A percentile compares a stretch with the other conserved stretches of the same genome.
Conservation (phyloP, 2,329 filamentous ascomycete genomes). For the Cryphonectria radicalis region DNA sequence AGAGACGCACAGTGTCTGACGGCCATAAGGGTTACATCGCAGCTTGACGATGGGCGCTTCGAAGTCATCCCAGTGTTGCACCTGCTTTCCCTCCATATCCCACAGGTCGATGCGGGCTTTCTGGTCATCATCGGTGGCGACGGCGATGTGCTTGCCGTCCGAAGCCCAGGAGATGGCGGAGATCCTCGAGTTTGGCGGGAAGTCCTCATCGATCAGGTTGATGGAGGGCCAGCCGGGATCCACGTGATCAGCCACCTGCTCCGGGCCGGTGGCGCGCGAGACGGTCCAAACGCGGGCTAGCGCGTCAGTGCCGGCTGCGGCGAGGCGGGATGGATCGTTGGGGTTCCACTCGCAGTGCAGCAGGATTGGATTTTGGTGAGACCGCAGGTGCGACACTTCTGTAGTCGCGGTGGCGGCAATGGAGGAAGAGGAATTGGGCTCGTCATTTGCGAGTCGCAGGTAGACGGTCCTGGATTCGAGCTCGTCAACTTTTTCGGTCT, state of each 20-base stretch:
- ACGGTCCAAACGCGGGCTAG: slow-evolving; percentile 72
- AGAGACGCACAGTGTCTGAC: slow-evolving; percentile 60
- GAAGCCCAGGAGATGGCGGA: slow-evolving; percentile 65
- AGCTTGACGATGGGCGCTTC: slow-evolving; percentile 67
- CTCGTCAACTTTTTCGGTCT: slow-evolving; percentile 67
- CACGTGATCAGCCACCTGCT: slow-evolving; percentile 53
- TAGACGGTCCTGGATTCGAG: slow-evolving; percentile 64
- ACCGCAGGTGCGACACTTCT: slow-evolving; percentile 40
- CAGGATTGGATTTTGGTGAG: slow-evolving; percentile 61
- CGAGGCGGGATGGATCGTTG: slow-evolving; percentile 65
- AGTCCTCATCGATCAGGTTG: slow-evolving; percentile 57
- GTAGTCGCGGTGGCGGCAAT: slow-evolving; percentile 43
- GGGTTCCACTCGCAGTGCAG: slow-evolving; percentile 74
- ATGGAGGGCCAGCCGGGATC: slow-evolving; percentile 47
- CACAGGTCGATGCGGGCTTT: slow-evolving; percentile 61
- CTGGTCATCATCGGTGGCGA: slow-evolving; percentile 60
- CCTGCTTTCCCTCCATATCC: slow-evolving; percentile 54
- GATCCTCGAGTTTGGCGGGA: slow-evolving; percentile 56
- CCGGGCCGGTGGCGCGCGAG: slow-evolving; percentile 55
- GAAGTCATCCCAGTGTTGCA: slow-evolving; percentile 59
- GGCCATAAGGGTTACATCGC: slow-evolving; percentile 61
- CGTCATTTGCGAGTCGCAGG: slow-evolving; percentile 56
- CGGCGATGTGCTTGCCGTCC: slow-evolving; percentile 59
- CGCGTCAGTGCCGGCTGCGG: slow-evolving; percentile 70
- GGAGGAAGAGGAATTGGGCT: slow-evolving; percentile 40